Evolutionary conservation across 306 rosid genomes (phyloP).

Genomic region (Benincasa hispida): DNA sequence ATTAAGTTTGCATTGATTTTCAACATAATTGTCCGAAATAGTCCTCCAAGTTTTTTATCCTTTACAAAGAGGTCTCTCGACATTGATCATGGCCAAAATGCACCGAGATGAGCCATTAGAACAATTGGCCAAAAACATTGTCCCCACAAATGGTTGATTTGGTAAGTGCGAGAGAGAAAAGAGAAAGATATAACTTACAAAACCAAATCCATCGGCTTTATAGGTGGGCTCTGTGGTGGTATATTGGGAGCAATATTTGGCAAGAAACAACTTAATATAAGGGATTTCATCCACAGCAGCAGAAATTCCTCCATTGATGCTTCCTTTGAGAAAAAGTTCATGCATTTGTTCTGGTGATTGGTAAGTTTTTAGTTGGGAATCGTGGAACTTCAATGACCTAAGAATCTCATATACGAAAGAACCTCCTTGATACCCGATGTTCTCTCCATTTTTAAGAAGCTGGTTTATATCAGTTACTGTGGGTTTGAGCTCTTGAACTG

Average conservation of each 20-base stretch:
- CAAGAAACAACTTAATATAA: conserved; percentile 21
- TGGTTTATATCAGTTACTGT: conserved; percentile 21
- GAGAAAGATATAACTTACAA: conserved; percentile 48
- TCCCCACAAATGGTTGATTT: too few relatives aligned
- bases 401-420: conserved; percentile 31
- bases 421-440: conserved; percentile 32
- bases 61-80: too few relatives aligned
- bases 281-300: conserved; percentile 48
- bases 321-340: conserved; percentile 31
- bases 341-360: conserved; percentile 21
- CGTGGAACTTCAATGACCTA: conserved; percentile 22
- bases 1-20: too few relatives aligned
- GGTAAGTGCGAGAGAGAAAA: too few relatives aligned
- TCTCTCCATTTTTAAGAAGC: conserved; percentile 21
- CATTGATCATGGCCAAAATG: too few relatives aligned
- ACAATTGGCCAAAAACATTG: too few relatives aligned
- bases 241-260: conserved; percentile 27
- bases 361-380: conserved; percentile 18
- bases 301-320: conserved; percentile 33
- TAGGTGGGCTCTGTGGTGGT: conserved; percentile 30
- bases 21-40: too few relatives aligned
- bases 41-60: too few relatives aligned
- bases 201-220: conserved; percentile 46
- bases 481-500: conserved; percentile 40
- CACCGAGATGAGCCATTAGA: too few relatives aligned